These are phyloP conservation scores for Bryoglossum gracile DNA, from an alignment of 495 filamentous ascomycete genomes.

Conservation along the genomic window DNA sequence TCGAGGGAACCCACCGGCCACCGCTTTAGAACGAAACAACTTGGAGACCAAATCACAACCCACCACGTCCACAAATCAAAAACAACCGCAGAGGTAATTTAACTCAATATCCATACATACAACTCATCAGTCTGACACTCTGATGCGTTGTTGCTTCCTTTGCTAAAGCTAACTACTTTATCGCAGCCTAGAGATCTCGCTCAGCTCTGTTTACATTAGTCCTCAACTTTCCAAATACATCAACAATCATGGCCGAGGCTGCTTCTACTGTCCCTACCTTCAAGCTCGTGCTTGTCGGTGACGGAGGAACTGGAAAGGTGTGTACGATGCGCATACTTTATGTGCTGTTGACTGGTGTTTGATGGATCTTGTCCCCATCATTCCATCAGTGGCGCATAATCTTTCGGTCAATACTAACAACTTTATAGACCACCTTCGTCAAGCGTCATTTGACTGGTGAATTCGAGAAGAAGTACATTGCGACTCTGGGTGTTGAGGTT, in stretches of 20 bases:
- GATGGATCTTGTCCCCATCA: neutral
- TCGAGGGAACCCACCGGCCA: too few species aligned
- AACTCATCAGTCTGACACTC: neutral
- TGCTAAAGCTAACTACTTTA: constrained; percentile 21
- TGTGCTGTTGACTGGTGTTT: neutral
- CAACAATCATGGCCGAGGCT: constrained; percentile 51
- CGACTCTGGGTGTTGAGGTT: constrained; percentile 98
- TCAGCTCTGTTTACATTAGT: constrained; percentile 34
- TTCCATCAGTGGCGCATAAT: constrained; percentile 15
- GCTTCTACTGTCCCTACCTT: constrained; percentile 58
- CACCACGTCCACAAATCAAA: constrained; percentile 22
- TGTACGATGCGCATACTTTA: constrained; percentile 23
- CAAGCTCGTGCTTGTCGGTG: constrained; percentile 99
- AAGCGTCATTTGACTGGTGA: constrained; percentile 99
- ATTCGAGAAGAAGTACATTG: constrained; percentile 99
- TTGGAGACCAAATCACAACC: constrained; percentile 16
- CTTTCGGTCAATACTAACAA: constrained; percentile 19
- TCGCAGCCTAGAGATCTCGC: constrained; percentile 17
- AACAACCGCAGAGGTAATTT: constrained; percentile 7
- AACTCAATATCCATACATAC: neutral
- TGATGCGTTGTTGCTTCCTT: neutral
- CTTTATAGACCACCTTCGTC: constrained; percentile 91
- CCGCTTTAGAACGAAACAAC: too few species aligned
- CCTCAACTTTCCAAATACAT: constrained; percentile 27
- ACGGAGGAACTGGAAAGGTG: constrained; percentile 99